Base-by-base conservation (phyloP, 2,329 filamentous ascomycete species). In the Talaromyces sp. region DNA sequence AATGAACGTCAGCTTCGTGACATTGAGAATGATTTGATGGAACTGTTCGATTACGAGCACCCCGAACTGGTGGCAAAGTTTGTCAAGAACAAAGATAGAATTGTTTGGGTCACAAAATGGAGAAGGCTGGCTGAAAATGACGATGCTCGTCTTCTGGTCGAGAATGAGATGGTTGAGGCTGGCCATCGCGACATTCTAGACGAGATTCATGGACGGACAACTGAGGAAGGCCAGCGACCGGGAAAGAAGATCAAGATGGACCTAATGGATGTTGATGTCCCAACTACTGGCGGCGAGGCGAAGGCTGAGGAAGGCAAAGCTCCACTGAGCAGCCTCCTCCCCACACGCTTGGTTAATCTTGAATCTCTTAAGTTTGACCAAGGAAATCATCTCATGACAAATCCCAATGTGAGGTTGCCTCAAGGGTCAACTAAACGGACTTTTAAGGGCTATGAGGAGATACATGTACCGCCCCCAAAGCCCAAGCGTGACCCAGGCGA, bases 351-450 rank as follows among this genome's bases (percentile, higher is more conserved):
- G 45, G 91, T 99, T 71, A 97, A 97, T 70, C 80, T 99, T 53
- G 93, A 99, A 59, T 97, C 97, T 67, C 84, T 99, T 35, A 84
- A 97, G 39, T 99, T 99, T 70, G 94, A 97, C 66, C 93, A 97
- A 75, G 94, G 94, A 55, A 99, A 97, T 68, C 94, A 99, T 78
- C 81, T 99, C 43, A 99, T 97, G 93, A 97, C 94, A n/a, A 99
- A 99, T 67, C 89, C 91, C 6, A 97, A 91, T 70, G 94, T 99
- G 48, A 88, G 89, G 62, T 81, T 99, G 19, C 94, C 94, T 0
- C 91, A 96, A 70, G 94, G 94, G 10, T 96, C 94, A 2, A 97
- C 90, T 0, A 97, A 97, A 74, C 85, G 91, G 50, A 91, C 89
- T 0, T 97, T 97, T 77, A 99, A 99, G 74, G 94, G 94, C 35